These are phyloP conservation scores for Cucumis sativus DNA, from an alignment of 306 rosid species.

Conservation along the genomic window Cucumber_9930_V3 NC_026660.2:8690001-8690500, in stretches of 20 bases:
- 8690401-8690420: not conserved
- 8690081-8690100: conserved; percentile 90
- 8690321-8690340: not conserved
- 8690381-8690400: not conserved
- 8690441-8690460: not conserved
- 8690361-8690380: not conserved
- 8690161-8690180: conserved; percentile 37
- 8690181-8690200: conserved; percentile 60
- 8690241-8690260: conserved; percentile 49
- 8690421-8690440: not conserved
- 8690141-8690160: conserved; percentile 30
- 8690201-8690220: conserved; percentile 77
- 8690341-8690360: not conserved
- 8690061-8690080: conserved; percentile 79
- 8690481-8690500: not conserved
- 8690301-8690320: not conserved
- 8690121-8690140: conserved; percentile 61
- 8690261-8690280: not conserved
- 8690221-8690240: conserved; percentile 72
- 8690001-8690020: conserved; percentile 24
- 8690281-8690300: no score
- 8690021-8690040: conserved; percentile 55
- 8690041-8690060: conserved; percentile 60
- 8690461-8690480: not conserved
- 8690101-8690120: conserved; percentile 58